A percentile compares a stretch with the other conserved stretches of the same genome.
phyloP scores from a whole-genome alignment of 768 basidiomycete species.

The Leccinum pellstonianum region DNA sequence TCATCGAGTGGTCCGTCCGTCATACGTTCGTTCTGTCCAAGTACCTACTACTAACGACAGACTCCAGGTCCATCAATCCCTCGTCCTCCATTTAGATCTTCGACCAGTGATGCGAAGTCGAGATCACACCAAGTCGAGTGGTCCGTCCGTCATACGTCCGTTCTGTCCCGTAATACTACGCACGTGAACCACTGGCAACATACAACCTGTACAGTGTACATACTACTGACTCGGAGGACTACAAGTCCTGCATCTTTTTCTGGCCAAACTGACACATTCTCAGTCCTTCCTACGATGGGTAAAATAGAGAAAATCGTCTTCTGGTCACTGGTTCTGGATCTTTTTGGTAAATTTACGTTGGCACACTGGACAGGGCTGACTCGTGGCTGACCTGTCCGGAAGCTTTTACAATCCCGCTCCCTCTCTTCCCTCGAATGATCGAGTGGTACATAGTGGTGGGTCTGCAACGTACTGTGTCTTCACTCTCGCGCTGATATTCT shows the following conservation, averaged over 20 bases:
- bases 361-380: no score
- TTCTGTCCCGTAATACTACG: no score
- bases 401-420: constrained; percentile 94
- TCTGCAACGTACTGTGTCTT: background rate
- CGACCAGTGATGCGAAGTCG: no score
- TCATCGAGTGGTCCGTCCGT: no score
- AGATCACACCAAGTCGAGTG: no score
- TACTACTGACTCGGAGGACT: background rate
- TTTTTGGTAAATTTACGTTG: constrained; percentile 52
- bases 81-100: no score
- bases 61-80: no score
- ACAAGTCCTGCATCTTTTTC: background rate
- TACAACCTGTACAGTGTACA: background rate
- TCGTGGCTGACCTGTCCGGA: constrained; percentile 27
- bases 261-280: background rate
- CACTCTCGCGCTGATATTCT: background rate
- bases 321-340: constrained; percentile 84
- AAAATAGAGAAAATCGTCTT: constrained; percentile 84
- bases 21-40: no score
- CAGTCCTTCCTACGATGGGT: constrained; percentile 40
- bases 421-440: constrained; percentile 95
- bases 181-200: background rate
- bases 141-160: no score
- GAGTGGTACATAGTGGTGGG: constrained; percentile 83
- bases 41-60: no score